phyloP scores from a whole-genome alignment of 768 basidiomycete species.

The Fibroporia radiculosa region DNA sequence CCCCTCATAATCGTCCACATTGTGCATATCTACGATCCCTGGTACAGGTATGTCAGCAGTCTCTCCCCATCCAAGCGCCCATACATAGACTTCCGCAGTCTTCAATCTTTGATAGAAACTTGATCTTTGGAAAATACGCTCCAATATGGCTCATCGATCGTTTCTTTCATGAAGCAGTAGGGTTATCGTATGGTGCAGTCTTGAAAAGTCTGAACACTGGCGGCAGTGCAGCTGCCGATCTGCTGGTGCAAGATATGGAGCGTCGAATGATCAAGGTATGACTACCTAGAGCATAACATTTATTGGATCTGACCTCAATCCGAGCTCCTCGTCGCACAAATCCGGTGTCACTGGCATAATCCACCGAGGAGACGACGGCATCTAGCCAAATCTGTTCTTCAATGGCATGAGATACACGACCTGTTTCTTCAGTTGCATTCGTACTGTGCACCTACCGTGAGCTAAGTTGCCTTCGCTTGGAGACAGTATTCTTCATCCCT shows the following conservation, averaged over 20 bases:
- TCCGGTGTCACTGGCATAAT: constrained; percentile 61
- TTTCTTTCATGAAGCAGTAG: constrained; percentile 58
- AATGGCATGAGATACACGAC: constrained; percentile 63
- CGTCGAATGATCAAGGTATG: constrained; percentile 30
- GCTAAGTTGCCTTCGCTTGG: constrained; percentile 4
- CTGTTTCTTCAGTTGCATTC: constrained; percentile 24
- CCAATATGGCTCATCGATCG: constrained; percentile 51
- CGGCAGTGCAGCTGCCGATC: constrained; percentile 13
- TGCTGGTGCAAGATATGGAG: constrained; percentile 36
- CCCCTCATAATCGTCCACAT: constrained; percentile 28
- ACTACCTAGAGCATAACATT: neutral
- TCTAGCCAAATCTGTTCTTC: constrained; percentile 52
- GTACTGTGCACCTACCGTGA: constrained; percentile 13
- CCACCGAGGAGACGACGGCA: constrained; percentile 58
- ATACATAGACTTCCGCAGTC: constrained; percentile 34
- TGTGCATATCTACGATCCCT: constrained; percentile 57
- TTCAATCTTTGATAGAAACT: constrained; percentile 47
- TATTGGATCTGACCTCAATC: neutral
- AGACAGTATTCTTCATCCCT: neutral
- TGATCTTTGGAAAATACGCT: constrained; percentile 43
- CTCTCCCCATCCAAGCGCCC: too few species aligned
- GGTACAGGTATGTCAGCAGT: constrained; percentile 51
- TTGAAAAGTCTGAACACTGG: constrained; percentile 28
- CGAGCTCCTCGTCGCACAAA: constrained; percentile 52
- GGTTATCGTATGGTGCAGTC: constrained; percentile 43